A percentile compares a stretch with the other conserved stretches of the same genome.
phyloP scores from a whole-genome alignment of 2,329 filamentous ascomycete genomes.

The Colletotrichum tropicale region DNA sequence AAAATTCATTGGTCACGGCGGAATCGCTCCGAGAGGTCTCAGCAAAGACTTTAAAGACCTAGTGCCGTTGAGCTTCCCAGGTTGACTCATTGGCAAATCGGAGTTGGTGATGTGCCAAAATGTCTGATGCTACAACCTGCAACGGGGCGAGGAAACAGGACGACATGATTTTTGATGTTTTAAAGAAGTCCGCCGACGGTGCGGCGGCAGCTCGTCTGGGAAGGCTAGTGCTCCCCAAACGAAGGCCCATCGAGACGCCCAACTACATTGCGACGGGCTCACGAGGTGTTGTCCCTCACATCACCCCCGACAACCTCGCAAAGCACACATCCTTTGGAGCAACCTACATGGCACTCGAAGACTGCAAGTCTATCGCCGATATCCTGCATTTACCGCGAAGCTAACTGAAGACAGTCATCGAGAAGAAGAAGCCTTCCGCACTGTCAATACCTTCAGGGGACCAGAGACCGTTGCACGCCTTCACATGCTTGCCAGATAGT shows the following conservation, averaged over 20 bases:
- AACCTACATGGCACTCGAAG: conserved; percentile 85
- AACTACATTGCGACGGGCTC: conserved; percentile 82
- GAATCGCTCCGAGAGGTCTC: neutral
- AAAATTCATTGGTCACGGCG: neutral
- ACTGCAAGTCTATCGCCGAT: conserved; percentile 69
- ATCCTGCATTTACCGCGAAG: conserved; percentile 3
- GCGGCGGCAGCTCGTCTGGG: conserved; percentile 67
- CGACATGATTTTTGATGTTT: conserved; percentile 50
- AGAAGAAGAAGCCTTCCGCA: conserved; percentile 56
- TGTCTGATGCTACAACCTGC: conserved; percentile 21
- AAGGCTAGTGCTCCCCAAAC: conserved; percentile 63
- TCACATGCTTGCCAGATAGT: conserved; percentile 73
- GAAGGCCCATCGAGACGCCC: conserved; percentile 78
- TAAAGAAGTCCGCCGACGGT: conserved; percentile 43
- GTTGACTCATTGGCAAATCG: neutral
- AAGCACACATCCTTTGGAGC: conserved; percentile 70
- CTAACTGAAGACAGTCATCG: conserved; percentile 51
- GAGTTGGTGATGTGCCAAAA: conserved; percentile 18
- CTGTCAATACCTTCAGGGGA: conserved; percentile 34
- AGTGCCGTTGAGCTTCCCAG: neutral
- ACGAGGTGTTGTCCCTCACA: conserved; percentile 82
- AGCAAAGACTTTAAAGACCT: neutral
- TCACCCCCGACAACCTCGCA: conserved; percentile 82
- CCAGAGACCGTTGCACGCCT: conserved; percentile 71
- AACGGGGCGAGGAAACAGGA: conserved; percentile 12